Conservation (phyloP, 176 grass and related monocot species). For the Pharus latifolius region DNA sequence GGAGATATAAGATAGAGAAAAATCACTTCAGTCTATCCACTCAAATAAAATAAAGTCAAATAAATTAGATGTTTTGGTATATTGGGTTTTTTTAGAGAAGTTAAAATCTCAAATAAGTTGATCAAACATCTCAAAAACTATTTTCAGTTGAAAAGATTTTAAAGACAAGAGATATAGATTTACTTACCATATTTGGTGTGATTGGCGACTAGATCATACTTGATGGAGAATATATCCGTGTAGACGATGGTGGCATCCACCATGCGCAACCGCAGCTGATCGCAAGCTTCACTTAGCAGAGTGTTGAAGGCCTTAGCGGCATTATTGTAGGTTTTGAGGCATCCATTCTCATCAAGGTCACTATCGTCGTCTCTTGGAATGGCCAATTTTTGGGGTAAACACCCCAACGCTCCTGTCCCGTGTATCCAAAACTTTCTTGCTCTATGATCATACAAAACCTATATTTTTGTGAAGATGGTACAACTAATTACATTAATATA, state of each 20-base stretch:
- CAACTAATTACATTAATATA: too few relatives aligned
- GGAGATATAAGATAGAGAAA: too few relatives aligned
- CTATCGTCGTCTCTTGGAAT: conserved; percentile 31
- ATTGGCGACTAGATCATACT: conserved; percentile 53
- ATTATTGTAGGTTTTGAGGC: conserved; percentile 36
- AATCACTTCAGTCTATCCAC: too few relatives aligned
- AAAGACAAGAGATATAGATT: too few relatives aligned
- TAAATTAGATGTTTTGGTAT: too few relatives aligned
- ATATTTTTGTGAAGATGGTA: too few relatives aligned
- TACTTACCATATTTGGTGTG: conserved; percentile 16
- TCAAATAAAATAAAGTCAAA: too few relatives aligned
- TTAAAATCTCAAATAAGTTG: too few relatives aligned
- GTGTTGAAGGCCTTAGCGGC: conserved; percentile 36
- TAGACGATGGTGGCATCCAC: conserved; percentile 40
- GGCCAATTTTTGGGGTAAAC: conserved; percentile 56
- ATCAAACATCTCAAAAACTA: too few relatives aligned
- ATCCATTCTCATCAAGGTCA: conserved; percentile 45
- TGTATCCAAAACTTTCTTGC: conserved; percentile 53
- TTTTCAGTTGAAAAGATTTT: too few relatives aligned
- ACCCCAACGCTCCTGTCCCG: conserved; percentile 50
- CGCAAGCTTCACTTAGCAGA: not conserved
- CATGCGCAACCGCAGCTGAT: conserved; percentile 22
- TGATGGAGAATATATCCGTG: conserved; percentile 39
- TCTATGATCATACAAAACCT: conserved; percentile 33
- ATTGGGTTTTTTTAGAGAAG: too few relatives aligned